These are phyloP conservation scores for Pseudogymnoascus sp. DNA, from an alignment of 2,329 filamentous ascomycete species.

Conservation along the genomic window DNA sequence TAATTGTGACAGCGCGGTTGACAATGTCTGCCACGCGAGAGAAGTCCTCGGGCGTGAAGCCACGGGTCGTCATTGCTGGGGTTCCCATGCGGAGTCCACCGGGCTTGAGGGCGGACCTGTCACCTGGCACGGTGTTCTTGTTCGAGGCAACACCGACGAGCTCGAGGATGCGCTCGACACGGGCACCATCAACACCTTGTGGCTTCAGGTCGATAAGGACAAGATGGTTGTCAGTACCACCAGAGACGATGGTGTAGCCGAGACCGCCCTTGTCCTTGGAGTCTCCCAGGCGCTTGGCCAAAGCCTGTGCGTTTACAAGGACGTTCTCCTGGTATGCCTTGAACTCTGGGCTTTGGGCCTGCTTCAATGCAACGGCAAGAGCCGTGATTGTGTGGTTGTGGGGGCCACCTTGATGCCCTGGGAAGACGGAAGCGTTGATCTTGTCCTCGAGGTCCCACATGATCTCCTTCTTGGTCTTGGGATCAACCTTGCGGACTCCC, in stretches of 20 bases:
- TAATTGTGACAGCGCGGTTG: slow-evolving; percentile 72
- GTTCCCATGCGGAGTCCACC: slow-evolving; percentile 91
- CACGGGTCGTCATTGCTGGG: slow-evolving; percentile 93
- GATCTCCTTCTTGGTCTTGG: slow-evolving; percentile 74
- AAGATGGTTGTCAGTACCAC: slow-evolving; percentile 95
- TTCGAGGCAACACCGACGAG: slow-evolving; percentile 94
- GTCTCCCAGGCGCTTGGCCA: slow-evolving; percentile 59
- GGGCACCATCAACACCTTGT: slow-evolving; percentile 76
- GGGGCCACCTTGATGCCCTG: slow-evolving; percentile 92
- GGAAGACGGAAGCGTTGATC: slow-evolving; percentile 96
- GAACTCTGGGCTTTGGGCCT: slow-evolving; percentile 84
- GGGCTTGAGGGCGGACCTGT: slow-evolving; percentile 86
- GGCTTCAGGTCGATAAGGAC: slow-evolving; percentile 87
- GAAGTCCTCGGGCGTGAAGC: slow-evolving; percentile 86
- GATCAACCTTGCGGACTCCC: slow-evolving; percentile 62
- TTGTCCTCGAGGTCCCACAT: slow-evolving; percentile 84
- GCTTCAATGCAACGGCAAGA: slow-evolving; percentile 86
- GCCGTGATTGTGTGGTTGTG: slow-evolving; percentile 99
- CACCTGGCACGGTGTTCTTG: slow-evolving; percentile 97
- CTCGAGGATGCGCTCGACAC: slow-evolving; percentile 83
- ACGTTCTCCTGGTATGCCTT: slow-evolving; percentile 86
- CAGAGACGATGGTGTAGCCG: slow-evolving; percentile 82
- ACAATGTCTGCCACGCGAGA: slow-evolving; percentile 76
- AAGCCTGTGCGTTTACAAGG: slow-evolving; percentile 80
- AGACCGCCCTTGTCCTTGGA: slow-evolving; percentile 66